Evolutionary conservation across 2,329 filamentous ascomycete genomes (phyloP).

Genomic region (Pseudogymnoascus pannorum): DNA sequence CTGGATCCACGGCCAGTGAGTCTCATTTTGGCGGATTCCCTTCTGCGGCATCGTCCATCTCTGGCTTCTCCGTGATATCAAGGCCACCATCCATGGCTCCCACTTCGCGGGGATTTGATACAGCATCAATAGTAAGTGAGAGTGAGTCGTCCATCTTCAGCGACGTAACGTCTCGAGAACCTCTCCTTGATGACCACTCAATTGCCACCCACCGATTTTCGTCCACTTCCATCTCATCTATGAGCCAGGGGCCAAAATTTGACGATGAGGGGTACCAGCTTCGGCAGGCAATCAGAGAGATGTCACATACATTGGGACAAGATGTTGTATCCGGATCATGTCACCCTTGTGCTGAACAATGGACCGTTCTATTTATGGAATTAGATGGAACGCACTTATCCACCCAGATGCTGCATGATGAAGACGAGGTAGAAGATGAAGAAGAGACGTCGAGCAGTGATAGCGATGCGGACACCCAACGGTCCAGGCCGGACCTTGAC

Average conservation of each 20-base stretch:
- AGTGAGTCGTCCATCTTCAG: conserved; percentile 67
- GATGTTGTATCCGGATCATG: conserved; percentile 60
- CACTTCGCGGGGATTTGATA: conserved; percentile 50
- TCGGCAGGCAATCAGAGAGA: conserved; percentile 61
- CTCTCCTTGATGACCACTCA: conserved; percentile 48
- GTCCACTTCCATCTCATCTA: conserved; percentile 37
- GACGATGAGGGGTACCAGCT: conserved; percentile 60
- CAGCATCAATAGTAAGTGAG: conserved; percentile 63
- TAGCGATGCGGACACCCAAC: conserved; percentile 48
- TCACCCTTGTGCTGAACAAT: conserved; percentile 75
- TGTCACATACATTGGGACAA: conserved; percentile 57
- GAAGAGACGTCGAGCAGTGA: conserved; percentile 58
- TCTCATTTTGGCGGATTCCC: conserved; percentile 52
- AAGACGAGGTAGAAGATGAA: conserved; percentile 55
- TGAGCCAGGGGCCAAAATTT: conserved; percentile 42
- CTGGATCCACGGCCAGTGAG: conserved; percentile 39
- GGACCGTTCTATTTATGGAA: conserved; percentile 75
- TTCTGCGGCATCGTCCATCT: conserved; percentile 63
- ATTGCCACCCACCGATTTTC: conserved; percentile 48
- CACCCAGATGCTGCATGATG: conserved; percentile 65
- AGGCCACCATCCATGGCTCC: conserved; percentile 45
- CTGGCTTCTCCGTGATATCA: conserved; percentile 51
- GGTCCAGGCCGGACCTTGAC: conserved; percentile 56
- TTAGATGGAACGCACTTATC: conserved; percentile 63
- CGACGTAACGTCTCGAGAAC: conserved; percentile 58